phyloP scores from a whole-genome alignment of 345 rosid species.

The Citropsis articulata region DNA sequence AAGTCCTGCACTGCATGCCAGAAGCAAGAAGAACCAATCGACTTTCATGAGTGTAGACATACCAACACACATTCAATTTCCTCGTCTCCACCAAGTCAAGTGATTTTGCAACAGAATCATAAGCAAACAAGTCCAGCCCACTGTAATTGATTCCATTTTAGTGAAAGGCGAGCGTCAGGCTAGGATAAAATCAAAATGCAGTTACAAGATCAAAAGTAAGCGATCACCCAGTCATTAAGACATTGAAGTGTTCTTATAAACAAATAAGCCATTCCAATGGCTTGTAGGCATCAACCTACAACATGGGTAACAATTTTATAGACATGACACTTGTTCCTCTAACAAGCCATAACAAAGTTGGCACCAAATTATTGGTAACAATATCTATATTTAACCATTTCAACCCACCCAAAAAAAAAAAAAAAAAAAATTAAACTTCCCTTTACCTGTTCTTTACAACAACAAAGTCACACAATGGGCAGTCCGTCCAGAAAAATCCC shows the following conservation, averaged over 20 bases:
- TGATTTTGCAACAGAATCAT: constrained; percentile 52
- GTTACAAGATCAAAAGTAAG: not conserved
- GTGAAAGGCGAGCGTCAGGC: not conserved
- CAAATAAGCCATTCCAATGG: not conserved
- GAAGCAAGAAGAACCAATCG: constrained; percentile 97
- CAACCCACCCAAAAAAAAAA: not conserved
- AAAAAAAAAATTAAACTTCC: constrained; percentile 1
- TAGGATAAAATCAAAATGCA: not conserved
- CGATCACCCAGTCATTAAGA: not conserved
- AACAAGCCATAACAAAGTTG: not conserved
- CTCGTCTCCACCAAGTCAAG: constrained; percentile 78
- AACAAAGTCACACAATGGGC: constrained; percentile 76
- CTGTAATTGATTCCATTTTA: constrained; percentile 43
- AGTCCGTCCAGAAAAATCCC: constrained; percentile 97
- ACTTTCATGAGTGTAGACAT: constrained; percentile 89
- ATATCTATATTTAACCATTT: not conserved
- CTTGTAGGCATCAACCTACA: not conserved
- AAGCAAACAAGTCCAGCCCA: constrained; percentile 86
- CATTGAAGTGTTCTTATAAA: not conserved
- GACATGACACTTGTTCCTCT: not conserved
- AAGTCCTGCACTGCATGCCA: constrained; percentile 89
- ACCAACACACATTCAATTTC: constrained; percentile 76
- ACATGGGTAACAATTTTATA: not conserved
- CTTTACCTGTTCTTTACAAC: constrained; percentile 87
- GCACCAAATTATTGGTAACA: not conserved